Evolutionary conservation across 2,329 filamentous ascomycete genomes (phyloP).

Genomic region (Paracoccidioides lutzii): DNA sequence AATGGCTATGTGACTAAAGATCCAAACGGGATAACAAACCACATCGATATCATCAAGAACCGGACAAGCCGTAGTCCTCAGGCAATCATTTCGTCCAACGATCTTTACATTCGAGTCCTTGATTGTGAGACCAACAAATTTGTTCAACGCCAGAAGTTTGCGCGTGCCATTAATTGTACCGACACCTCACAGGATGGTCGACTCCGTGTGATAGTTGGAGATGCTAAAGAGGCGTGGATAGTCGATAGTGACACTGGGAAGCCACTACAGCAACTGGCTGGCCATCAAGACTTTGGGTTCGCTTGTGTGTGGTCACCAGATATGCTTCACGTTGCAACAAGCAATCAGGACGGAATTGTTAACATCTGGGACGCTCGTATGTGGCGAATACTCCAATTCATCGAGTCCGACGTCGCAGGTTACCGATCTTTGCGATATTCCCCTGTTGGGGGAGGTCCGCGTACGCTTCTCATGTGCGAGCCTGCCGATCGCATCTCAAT

Average conservation of each 20-base stretch:
- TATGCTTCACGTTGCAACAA: constrained; percentile 35
- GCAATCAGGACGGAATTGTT: constrained; percentile 34
- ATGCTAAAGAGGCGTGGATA: constrained; percentile 30
- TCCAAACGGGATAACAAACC: constrained; percentile 44
- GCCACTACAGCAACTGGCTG: constrained; percentile 25
- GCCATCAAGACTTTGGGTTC: constrained; percentile 34
- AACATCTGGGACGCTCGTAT: constrained; percentile 36
- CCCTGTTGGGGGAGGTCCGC: constrained; percentile 31
- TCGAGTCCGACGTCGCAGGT: constrained; percentile 33
- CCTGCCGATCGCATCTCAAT: constrained; percentile 33
- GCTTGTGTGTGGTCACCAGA: constrained; percentile 36
- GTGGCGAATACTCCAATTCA: constrained; percentile 27
- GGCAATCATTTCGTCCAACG: constrained; percentile 47
- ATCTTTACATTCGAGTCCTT: constrained; percentile 41
- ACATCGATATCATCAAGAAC: constrained; percentile 40
- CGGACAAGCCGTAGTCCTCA: constrained; percentile 37
- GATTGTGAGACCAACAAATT: constrained; percentile 38
- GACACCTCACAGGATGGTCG: constrained; percentile 32
- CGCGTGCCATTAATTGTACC: constrained; percentile 33
- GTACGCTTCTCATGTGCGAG: constrained; percentile 31
- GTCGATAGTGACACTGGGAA: constrained; percentile 32
- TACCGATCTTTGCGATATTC: constrained; percentile 34
- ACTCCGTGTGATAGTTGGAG: constrained; percentile 33
- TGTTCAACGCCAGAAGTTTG: constrained; percentile 24
- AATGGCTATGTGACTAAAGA: constrained; percentile 39